Base-by-base conservation (phyloP, 163 green algal genomes). In the Scenedesmus sp. region DNA sequence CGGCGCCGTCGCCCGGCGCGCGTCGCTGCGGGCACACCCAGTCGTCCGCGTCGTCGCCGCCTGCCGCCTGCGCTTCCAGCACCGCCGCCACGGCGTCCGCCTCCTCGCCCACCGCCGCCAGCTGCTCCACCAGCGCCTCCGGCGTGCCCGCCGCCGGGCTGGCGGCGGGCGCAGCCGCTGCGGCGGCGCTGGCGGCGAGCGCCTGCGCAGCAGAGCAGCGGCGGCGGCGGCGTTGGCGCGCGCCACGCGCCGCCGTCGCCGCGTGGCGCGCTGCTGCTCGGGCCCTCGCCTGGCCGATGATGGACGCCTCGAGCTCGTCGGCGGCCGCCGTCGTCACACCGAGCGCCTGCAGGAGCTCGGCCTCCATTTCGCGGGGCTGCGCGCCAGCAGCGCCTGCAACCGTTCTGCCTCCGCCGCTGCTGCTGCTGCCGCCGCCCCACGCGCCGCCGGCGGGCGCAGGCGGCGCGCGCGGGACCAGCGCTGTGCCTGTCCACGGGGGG, bases 101-200 rank as follows among this genome's bases (percentile, higher is more conserved):
- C n/a, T 80, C 71, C 39, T 66, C 45, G 42, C 71, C 24, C 22
- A 72, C 44, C 28, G 45, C 17, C 3, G 63, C 28, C 58, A 80
- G 44, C 71, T 80, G 69, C 47, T 58, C 54, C 60, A 51, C 17
- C 33, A 53, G 33, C 3, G 48, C n/a, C 22, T 11, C 24, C 13
- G 42, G 24, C 31, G 15, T 20, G 22, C 10, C 6, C 22, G 50
- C 4, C 13, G 34, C 22, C 34, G 3, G 10, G 15, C 36, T 53
- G 36, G n/a, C 15, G 15, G 7, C 26, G 20, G 18, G 22, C 36
- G 24, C 39, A 15, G 14, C 14, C 15, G 17, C 56, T 33, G 66
- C n/a, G 15, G 13, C 53, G 31, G 15, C 18, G 13, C 28, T 31
- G 11, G 39, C 39, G 39, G 39, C 39, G 39, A 47, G 7, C 24